phyloP scores from a whole-genome alignment of 2,329 filamentous ascomycete species.

The Hymenoscyphus occultus region DNA sequence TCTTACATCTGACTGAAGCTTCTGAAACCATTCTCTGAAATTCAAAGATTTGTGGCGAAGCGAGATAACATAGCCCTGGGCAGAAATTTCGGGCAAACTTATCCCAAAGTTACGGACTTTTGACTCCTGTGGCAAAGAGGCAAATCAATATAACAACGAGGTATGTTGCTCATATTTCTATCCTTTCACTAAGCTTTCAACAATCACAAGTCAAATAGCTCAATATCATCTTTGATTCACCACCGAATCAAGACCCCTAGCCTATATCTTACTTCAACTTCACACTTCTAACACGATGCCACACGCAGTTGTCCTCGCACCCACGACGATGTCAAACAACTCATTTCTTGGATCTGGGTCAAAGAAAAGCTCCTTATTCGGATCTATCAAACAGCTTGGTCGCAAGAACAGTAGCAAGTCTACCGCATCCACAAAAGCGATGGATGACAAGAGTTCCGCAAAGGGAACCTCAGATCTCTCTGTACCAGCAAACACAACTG shows the following conservation, averaged over 20 bases:
- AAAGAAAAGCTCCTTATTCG: constrained; percentile 20
- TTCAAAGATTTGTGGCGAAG: neutral
- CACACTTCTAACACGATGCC: neutral
- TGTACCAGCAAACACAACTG: neutral
- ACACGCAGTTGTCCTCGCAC: neutral
- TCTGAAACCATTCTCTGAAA: neutral
- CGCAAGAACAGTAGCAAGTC: constrained; percentile 23
- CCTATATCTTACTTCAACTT: neutral
- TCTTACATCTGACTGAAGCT: neutral
- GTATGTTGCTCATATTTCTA: neutral
- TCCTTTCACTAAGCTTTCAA: neutral
- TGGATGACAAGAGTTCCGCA: neutral
- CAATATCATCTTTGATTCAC: neutral
- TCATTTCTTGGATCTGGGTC: constrained; percentile 6
- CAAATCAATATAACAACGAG: neutral
- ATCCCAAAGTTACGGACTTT: neutral
- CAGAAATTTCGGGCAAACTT: neutral
- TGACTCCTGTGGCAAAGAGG: neutral
- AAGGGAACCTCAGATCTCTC: neutral
- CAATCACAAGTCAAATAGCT: neutral
- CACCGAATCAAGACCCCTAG: neutral
- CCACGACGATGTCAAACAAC: neutral
- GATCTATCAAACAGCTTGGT: constrained; percentile 23
- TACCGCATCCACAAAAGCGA: neutral
- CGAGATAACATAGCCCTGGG: neutral